These are phyloP conservation scores for Hysterium pulicare DNA, from an alignment of 2,329 filamentous ascomycete species.

Conservation along the genomic window DNA sequence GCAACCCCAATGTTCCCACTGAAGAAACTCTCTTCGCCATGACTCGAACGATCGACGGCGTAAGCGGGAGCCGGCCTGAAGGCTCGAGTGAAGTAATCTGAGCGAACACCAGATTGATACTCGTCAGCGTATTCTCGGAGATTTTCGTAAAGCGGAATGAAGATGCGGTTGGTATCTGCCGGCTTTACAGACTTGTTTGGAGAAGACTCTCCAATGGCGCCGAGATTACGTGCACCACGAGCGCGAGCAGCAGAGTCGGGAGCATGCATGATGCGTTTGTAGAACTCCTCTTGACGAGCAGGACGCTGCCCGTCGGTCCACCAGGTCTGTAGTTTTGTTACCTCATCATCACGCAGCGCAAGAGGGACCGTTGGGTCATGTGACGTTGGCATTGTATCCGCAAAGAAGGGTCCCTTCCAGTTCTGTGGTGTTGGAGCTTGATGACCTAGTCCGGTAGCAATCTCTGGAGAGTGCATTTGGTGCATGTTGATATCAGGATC, in stretches of 20 bases:
- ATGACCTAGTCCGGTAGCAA: constrained; percentile 22
- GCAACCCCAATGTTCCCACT: background rate
- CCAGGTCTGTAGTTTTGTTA: constrained; percentile 42
- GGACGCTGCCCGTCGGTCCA: constrained; percentile 31
- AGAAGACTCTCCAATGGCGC: constrained; percentile 12
- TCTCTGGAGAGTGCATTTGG: constrained; percentile 13
- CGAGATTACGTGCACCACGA: constrained; percentile 6
- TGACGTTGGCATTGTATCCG: constrained; percentile 25
- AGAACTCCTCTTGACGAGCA: constrained; percentile 23
- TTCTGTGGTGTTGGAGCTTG: constrained; percentile 30
- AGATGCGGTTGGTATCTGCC: constrained; percentile 21
- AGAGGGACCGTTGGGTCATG: constrained; percentile 23
- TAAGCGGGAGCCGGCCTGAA: constrained; percentile 11
- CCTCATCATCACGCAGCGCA: constrained; percentile 21
- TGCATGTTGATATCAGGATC: constrained; percentile 24
- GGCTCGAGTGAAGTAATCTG: constrained; percentile 37
- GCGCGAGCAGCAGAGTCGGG: constrained; percentile 11
- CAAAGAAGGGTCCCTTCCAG: constrained; percentile 38
- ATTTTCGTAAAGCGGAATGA: constrained; percentile 43
- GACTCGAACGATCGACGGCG: background rate
- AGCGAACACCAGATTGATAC: constrained; percentile 14
- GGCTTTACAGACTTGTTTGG: background rate
- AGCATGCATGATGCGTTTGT: constrained; percentile 19
- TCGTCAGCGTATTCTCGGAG: constrained; percentile 41
- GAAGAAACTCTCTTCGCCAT: background rate